Conservation (phyloP, 495 filamentous ascomycete species). For the Podospora australis region DNA sequence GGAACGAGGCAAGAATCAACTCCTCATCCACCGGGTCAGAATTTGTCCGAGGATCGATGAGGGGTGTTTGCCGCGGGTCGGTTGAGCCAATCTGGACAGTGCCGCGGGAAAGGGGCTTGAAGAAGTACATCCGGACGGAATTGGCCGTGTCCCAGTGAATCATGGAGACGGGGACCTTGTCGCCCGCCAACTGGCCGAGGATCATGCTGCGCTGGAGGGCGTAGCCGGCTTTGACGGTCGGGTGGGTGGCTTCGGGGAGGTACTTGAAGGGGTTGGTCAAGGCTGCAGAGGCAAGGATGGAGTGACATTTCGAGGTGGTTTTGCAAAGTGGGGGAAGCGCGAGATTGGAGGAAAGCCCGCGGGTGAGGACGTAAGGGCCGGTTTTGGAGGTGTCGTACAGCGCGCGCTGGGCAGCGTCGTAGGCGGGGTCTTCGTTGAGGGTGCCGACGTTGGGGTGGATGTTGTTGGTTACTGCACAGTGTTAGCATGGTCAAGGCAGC, state of each 20-base stretch:
- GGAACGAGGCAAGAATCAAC: conserved; percentile 24
- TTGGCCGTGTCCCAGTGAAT: conserved; percentile 32
- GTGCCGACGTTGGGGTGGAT: conserved; percentile 25
- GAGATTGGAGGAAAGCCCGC: conserved; percentile 12
- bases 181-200: conserved; percentile 18
- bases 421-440: conserved; percentile 23
- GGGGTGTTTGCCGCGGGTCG: conserved; percentile 25
- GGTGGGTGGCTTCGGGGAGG: conserved; percentile 30
- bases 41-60: conserved; percentile 29
- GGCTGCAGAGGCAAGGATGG: conserved; percentile 27
- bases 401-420: conserved; percentile 2
- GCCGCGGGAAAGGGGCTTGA: conserved; percentile 37
- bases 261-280: conserved; percentile 25
- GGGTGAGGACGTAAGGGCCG: conserved; percentile 1
- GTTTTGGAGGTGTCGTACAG: neutral
- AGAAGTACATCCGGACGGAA: conserved; percentile 27
- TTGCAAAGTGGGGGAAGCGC: conserved; percentile 28
- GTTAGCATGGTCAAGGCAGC: conserved; percentile 36
- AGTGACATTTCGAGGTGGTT: conserved; percentile 22
- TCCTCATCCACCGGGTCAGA: conserved; percentile 32
- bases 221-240: conserved; percentile 33
- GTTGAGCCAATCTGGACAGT: conserved; percentile 34
- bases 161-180: conserved; percentile 20
- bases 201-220: conserved; percentile 24
- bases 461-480: conserved; percentile 32